These are phyloP conservation scores for Coemansia sp. DNA, from an alignment of 192 early-diverging fungal genomes.

Conservation along the genomic window DNA sequence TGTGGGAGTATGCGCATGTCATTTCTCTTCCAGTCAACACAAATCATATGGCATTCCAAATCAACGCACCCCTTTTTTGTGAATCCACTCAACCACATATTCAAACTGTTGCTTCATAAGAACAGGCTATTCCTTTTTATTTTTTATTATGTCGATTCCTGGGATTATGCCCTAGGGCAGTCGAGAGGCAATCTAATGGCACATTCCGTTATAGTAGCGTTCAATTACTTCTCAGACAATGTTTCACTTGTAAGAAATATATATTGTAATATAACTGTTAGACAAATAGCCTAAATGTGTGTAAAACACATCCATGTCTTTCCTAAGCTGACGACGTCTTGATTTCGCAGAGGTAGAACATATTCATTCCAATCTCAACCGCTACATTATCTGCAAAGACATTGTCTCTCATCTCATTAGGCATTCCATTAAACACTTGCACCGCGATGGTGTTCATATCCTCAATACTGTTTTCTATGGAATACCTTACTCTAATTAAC, in stretches of 20 bases:
- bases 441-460: neutral
- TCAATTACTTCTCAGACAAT: neutral
- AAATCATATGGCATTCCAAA: neutral
- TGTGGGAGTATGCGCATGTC: neutral
- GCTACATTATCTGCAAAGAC: neutral
- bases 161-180: too few species aligned
- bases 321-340: too few species aligned
- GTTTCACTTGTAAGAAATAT: neutral
- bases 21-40: neutral
- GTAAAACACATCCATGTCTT: neutral
- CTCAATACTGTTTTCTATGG: neutral
- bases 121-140: neutral
- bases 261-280: too few species aligned
- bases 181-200: neutral
- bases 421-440: neutral
- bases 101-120: too few species aligned
- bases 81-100: too few species aligned
- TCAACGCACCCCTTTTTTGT: too few species aligned
- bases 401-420: neutral
- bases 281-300: neutral
- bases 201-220: neutral
- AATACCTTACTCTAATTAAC: neutral
- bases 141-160: neutral
- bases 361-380: neutral
- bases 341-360: neutral